Evolutionary conservation across 2,329 filamentous ascomycete species (phyloP), one percentile per base, ranked within the genome.

Genomic region (Epichloe scottii): DNA sequence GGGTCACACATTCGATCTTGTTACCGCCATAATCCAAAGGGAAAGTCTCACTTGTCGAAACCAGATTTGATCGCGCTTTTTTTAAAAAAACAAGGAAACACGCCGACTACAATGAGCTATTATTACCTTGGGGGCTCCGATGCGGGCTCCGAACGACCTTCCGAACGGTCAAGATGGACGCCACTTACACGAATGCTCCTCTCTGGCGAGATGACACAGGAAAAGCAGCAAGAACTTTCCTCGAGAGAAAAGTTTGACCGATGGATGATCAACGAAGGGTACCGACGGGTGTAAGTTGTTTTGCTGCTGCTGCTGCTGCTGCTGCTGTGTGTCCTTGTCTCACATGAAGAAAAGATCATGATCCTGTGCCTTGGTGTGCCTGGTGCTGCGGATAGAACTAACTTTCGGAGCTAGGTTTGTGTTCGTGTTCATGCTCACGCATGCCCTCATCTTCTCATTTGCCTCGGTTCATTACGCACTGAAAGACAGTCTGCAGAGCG

Each of bases 201-300:
- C 65, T 89, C 87, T 51, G 86, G 87, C 47, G 85, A 89, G 71
- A 85, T 90, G 79, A 87, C 82, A 50, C 82, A 82, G 60, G 84
- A 89, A 63, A 78, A 73, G 61, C 82, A 85, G 58, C 82, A 81
- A 63, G 77, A 82, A 51, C 71, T 91, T 59, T 81, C 79, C 23
- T 67, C 78, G 55, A 77, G 79, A 62, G 85, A 91, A 66, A 85
- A 79, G 64, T 85, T 91, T 62, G 84, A 90, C 66, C 75, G 82
- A 57, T 93, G 87, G 87, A 90, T 93, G 87, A 84, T 91, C 55
- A 91, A 91, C 64, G 87, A 91, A 65, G 87, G 87, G 54, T 89
- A 89, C 65, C 77, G 85, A 64, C 76, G 85, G 79, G 76, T 91
- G 81, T 89, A 74, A 52, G 84, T 77, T 26, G 34, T 10, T 30